Conservation (phyloP, 1,284 basidiomycete genomes). For the Tilletia caries region DNA sequence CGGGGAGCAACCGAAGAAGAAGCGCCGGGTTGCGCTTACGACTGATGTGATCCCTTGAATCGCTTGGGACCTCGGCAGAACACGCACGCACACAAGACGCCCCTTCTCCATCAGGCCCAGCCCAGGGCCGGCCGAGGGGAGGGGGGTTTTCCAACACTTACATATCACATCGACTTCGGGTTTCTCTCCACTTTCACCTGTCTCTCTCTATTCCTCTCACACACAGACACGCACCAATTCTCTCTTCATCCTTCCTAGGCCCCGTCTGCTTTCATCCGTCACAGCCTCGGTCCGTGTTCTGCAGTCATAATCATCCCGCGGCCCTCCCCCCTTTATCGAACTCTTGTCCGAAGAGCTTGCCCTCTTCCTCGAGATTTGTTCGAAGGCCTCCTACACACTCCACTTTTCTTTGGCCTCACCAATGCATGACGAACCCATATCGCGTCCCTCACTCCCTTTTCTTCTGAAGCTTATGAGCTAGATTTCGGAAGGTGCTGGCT, state of each 20-base stretch:
- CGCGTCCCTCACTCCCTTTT: neutral
- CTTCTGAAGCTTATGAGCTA: too few species aligned
- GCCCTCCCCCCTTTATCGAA: neutral
- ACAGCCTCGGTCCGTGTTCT: too few species aligned
- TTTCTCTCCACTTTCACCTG: neutral
- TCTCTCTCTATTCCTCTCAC: neutral
- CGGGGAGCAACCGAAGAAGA: conserved; percentile 74
- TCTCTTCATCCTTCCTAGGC: neutral
- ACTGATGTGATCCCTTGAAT: conserved; percentile 28
- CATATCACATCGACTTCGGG: neutral
- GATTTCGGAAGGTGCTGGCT: too few species aligned
- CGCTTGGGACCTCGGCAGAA: neutral
- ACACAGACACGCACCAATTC: neutral
- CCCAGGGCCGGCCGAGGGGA: too few species aligned
- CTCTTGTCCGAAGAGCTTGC: too few species aligned
- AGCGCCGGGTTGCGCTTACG: conserved; percentile 76
- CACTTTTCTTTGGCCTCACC: neutral
- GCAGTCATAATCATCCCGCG: too few species aligned
- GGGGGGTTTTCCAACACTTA: neutral
- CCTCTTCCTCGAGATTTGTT: too few species aligned
- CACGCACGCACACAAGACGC: too few species aligned
- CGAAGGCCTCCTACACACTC: too few species aligned
- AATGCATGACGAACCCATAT: neutral
- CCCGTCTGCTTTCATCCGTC: too few species aligned
- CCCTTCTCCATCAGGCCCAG: too few species aligned